These are phyloP conservation scores for Lentinula guzmanii DNA, from an alignment of 768 basidiomycete genomes.

Conservation along the genomic window DNA sequence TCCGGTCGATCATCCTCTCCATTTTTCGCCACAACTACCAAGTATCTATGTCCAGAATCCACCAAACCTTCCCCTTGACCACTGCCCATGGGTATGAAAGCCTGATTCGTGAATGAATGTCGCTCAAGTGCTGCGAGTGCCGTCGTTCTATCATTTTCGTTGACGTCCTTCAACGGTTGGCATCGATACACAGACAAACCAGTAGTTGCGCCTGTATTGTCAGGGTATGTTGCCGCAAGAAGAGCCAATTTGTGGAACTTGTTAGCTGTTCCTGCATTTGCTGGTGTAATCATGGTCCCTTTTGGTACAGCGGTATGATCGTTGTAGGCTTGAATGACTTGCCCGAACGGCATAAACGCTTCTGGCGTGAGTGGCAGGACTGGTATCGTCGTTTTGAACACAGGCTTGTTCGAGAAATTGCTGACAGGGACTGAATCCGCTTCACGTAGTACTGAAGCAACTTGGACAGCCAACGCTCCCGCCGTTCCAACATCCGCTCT, in stretches of 20 bases:
- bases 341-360: slow-evolving; percentile 83
- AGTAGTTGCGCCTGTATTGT: slow-evolving; percentile 45
- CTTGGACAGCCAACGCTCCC: neutral
- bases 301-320: slow-evolving; percentile 63
- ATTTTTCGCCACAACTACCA: slow-evolving; percentile 85
- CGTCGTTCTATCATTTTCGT: slow-evolving; percentile 38
- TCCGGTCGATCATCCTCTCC: slow-evolving; percentile 76
- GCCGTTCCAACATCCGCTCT: slow-evolving; percentile 27
- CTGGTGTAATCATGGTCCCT: slow-evolving; percentile 65
- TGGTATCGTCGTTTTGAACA: slow-evolving; percentile 20
- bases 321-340: slow-evolving; percentile 85
- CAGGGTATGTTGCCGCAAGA: slow-evolving; percentile 62
- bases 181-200: slow-evolving; percentile 85
- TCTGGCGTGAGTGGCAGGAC: slow-evolving; percentile 74
- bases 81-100: slow-evolving; percentile 89
- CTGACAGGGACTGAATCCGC: neutral
- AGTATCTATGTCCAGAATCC: slow-evolving; percentile 51
- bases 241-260: slow-evolving; percentile 91
- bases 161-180: slow-evolving; percentile 42
- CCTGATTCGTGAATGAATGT: slow-evolving; percentile 85
- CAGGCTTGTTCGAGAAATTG: slow-evolving; percentile 5
- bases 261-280: slow-evolving; percentile 84
- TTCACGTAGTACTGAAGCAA: neutral
- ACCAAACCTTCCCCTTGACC: slow-evolving; percentile 41
- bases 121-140: slow-evolving; percentile 77